Evolutionary conservation across 345 rosid genomes (phyloP).

Genomic region (Anacardium occidentale): DNA sequence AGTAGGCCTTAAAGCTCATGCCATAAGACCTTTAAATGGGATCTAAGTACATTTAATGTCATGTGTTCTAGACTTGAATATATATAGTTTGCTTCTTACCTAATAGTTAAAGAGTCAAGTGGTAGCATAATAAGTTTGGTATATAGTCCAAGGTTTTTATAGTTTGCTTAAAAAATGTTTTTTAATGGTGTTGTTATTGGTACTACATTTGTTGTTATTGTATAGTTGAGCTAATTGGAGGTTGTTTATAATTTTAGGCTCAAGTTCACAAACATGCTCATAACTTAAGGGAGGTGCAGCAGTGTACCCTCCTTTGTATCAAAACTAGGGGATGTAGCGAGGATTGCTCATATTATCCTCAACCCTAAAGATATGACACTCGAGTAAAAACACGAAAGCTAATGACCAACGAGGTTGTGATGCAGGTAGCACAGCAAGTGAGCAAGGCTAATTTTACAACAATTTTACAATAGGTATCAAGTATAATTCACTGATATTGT

Average conservation of each 20-base stretch:
- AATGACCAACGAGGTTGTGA: constrained; percentile 71
- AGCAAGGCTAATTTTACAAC: neutral
- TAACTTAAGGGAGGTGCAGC: constrained; percentile 97
- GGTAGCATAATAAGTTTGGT: too few relatives aligned
- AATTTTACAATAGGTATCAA: neutral
- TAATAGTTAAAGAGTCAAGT: too few relatives aligned
- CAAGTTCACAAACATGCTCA: constrained; percentile 96
- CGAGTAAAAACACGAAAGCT: constrained; percentile 82
- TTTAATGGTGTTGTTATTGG: neutral
- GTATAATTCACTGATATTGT: neutral
- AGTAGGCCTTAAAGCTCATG: too few relatives aligned
- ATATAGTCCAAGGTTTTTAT: too few relatives aligned
- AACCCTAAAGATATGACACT: constrained; percentile 80
- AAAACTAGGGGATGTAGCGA: constrained; percentile 99
- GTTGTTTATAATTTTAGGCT: constrained; percentile 47
- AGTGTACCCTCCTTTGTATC: constrained; percentile 92
- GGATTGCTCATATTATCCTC: constrained; percentile 98
- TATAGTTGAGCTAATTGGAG: constrained; percentile 8
- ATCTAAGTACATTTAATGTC: too few relatives aligned
- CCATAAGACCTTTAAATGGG: too few relatives aligned
- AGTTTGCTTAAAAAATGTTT: neutral
- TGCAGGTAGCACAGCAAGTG: constrained; percentile 81
- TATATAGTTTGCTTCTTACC: too few relatives aligned
- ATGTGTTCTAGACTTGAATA: too few relatives aligned
- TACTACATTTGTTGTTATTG: neutral